phyloP scores from a whole-genome alignment of 352 stramenopile species.

The Phytophthora sansomeana region DNA sequence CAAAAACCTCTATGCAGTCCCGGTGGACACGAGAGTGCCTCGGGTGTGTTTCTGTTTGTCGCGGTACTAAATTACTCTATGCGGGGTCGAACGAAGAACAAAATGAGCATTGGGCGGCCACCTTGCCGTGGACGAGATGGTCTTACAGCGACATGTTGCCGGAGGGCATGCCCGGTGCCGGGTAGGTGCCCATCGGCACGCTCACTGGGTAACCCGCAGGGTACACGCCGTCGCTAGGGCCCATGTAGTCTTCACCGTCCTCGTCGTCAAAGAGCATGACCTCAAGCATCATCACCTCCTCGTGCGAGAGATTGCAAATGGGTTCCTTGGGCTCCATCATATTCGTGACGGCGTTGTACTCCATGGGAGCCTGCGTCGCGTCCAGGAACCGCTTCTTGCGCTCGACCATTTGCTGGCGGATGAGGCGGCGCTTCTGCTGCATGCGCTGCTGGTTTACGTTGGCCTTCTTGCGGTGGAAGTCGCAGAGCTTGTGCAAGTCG shows the following conservation, averaged over 20 bases:
- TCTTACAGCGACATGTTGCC: slow-evolving; percentile 44
- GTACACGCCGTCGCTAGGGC: slow-evolving; percentile 22
- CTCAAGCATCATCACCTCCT: slow-evolving; percentile 56
- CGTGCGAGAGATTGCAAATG: slow-evolving; percentile 52
- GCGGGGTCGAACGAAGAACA: slow-evolving; percentile 34
- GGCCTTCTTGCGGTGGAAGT: slow-evolving; percentile 71
- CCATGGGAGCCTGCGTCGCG: slow-evolving; percentile 41
- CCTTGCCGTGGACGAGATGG: neutral
- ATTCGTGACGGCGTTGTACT: slow-evolving; percentile 36
- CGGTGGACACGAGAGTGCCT: neutral
- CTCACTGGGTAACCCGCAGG: slow-evolving; percentile 11
- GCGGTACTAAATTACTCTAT: slow-evolving; percentile 52
- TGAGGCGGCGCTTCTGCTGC: slow-evolving; percentile 59
- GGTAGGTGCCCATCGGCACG: slow-evolving; percentile 26
- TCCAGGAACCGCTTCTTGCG: slow-evolving; percentile 61
- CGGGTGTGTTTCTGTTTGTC: slow-evolving; percentile 38
- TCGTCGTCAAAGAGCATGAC: slow-evolving; percentile 56
- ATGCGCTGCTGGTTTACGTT: slow-evolving; percentile 84
- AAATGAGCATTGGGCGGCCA: slow-evolving; percentile 22
- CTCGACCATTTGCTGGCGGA: slow-evolving; percentile 57
- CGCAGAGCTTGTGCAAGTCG: slow-evolving; percentile 78
- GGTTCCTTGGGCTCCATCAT: slow-evolving; percentile 47
- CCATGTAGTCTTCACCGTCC: slow-evolving; percentile 28
- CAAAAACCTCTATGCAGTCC: slow-evolving; percentile 30
- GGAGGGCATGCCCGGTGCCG: slow-evolving; percentile 21